Evolutionary conservation across 768 basidiomycete species (phyloP).

Genomic region (Mycena rebaudengoi): DNA sequence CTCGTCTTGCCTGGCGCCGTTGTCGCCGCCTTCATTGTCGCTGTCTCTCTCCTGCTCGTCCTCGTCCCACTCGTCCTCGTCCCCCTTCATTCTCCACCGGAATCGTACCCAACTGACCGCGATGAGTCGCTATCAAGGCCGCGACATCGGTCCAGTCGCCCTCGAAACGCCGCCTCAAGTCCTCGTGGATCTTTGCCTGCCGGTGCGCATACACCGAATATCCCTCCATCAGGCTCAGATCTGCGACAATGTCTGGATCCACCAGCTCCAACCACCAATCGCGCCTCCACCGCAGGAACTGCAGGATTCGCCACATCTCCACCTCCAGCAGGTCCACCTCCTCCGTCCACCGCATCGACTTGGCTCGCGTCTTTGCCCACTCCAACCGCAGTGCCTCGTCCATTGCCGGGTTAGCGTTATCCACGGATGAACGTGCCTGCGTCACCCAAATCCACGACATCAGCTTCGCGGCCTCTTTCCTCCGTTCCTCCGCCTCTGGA

Average conservation of each 20-base stretch:
- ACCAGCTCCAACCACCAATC: conserved; percentile 9
- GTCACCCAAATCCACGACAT: conserved; percentile 18
- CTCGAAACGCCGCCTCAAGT: neutral
- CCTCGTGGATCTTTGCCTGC: conserved; percentile 3
- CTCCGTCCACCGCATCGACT: conserved; percentile 30
- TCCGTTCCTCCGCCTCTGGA: neutral
- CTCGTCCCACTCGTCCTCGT: neutral
- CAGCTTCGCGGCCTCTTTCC: no score
- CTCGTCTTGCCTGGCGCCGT: no score
- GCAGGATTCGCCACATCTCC: conserved; percentile 34
- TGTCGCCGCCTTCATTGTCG: no score
- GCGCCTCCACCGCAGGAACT: conserved; percentile 27
- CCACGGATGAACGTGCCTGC: neutral
- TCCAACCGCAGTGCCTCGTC: conserved; percentile 25
- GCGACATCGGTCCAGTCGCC: neutral
- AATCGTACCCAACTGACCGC: no score
- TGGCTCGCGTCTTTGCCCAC: conserved; percentile 31
- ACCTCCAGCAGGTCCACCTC: conserved; percentile 33
- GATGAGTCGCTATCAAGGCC: no score
- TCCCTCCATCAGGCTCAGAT: conserved; percentile 5
- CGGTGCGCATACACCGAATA: conserved; percentile 11
- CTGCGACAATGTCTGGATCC: neutral
- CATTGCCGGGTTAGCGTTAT: neutral
- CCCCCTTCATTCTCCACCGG: neutral
- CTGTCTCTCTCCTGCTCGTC: neutral